Evolutionary conservation across 108 stramenopile genomes (phyloP), one percentile per base, ranked within the genome.

Genomic region (Nitzschia inconspicua): DNA sequence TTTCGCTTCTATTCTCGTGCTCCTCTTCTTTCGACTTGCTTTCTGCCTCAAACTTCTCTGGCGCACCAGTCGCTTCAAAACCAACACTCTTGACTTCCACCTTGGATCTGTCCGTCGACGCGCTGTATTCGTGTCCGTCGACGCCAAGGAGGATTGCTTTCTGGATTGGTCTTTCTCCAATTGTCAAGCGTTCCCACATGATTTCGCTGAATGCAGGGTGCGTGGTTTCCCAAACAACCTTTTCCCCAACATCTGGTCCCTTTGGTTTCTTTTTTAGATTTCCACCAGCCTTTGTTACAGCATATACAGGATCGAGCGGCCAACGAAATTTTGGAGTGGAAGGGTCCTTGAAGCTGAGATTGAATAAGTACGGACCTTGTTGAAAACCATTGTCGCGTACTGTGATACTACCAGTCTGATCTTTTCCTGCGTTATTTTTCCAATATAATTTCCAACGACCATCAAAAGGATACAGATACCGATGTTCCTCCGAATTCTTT

Each of bases 321-420:
- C 63, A 64, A 43, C 51, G 50, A 40, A 64, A 64, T 11, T 20
- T 53, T 6, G 51, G 63, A n/a, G 25, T 41, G 8, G 35, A 8
- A 1, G 63, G 63, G 41, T 64, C 63, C 1, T 41, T 28, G 41
- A 64, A 53, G 41, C 44, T 64, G 51, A 64, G 39, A 53, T 64
- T 64, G 27, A 64, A 64, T 18, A 53, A 31, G 28, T 64, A 64
- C 1, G 63, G 63, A 3, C 63, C 63, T 44, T 64, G 63, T 18
- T 53, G 50, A 27, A 64, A 64, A 3, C 25, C 63, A 30, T 64
- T 64, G 63, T 64, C 53, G 3, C 39, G 32, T 0, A 64, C 63
- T 18, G 50, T 64, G 36, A 64, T 44, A 28, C 8, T 42, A 23
- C 63, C 63, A 18, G 63, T 42, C 25, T 64, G 50, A 13, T 39